Evolutionary conservation across 1,284 basidiomycete genomes (phyloP), one percentile per base, ranked within the genome.

Genomic region (Ganoderma meredithae): DNA sequence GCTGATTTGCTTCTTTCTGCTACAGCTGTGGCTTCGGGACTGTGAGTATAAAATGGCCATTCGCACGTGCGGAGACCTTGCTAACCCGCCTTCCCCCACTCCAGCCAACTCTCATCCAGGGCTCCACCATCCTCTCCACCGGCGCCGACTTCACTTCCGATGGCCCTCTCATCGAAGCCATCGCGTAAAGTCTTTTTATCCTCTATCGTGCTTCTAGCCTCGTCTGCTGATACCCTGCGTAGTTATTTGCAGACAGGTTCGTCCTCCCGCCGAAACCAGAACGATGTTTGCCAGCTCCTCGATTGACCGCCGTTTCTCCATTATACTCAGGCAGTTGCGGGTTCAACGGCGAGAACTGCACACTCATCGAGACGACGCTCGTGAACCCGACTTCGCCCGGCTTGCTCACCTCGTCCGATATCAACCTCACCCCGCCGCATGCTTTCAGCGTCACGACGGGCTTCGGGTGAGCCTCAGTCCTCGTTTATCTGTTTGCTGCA

Each of bases 321-420:
- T 49, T 2, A 3, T 39, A 9, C 17, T 59, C 36, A 76, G 77
- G 78, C 10, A 13, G 1, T 10, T 86, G 84, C 67, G 56, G 64
- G 3, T 68, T 75, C 66, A 86, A 85, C 62, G 85, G 83, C 53
- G 84, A 86, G 71, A 63, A 75, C 5, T 85, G 85, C 62, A 71
- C 78, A 1, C 70, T 83, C 43, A 10, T 86, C 25, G 84, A 85
- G 74, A 82, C 77, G 76, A 85, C 81, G 39, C 76, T 86, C 65
- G 76, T 74, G 64, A 83, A 85, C 73, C 79, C 84, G 5, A 72
- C 73, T 19, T 39, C 36, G 36, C 75, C 75, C 43, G 55, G 75
- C 4, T 83, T 82, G 2, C 76, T 80, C 10, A 82, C 83, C 8
- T 81, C 78, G 55, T 72, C 76, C 15, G 84, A 86, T 67, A 76